Evolutionary conservation across 73 alveolate species (phyloP), one percentile per base, ranked within the genome.

Genomic region (Paraurostyla sp.): DNA sequence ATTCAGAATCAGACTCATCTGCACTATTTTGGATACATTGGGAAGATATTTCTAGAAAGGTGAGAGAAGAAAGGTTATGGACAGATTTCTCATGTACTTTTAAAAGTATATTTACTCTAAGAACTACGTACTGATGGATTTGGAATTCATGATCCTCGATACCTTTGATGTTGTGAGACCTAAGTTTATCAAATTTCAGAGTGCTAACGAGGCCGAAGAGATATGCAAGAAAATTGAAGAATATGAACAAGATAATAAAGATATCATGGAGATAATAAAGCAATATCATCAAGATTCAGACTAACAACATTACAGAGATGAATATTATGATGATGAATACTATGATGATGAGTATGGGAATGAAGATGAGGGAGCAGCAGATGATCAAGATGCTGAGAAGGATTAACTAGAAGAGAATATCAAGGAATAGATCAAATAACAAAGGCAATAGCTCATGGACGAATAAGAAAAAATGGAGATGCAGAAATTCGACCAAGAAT

Each of bases 51-150:
- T 90, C 60, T 89, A 80, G 40, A 86, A 86, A 30, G 95, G 95
- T 2, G 92, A 91, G 40, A 83, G 76, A 52, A 91, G 90, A 73
- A 69, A 76, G 69, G 60, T 65, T 68, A 83, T 93, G 87, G 96
- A 90, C 33, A 85, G 92, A 40, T 93, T 93, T 90, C 59, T 93
- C 46, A 86, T 83, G 90, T 92, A 85, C 82, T 97, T 92, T 97
- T 93, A 80, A 80, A 89, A 76, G 58, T 93, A 87, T 75, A 94
- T 92, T 32, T 87, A 83, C 90, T 90, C 93, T 58, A 80, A 84
- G 93, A 52, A 71, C 69, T 57, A 54, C 63, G 82, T 91, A 18
- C 87, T 83, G 23, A 83, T 91, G 93, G 91, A 86, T 36, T 78
- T 91, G 1, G 96, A 84, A 65, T 84, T 73, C 80, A 33, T 85